Percentiles rank a stretch among this genome's conserved stretches.
phyloP scores from a whole-genome alignment of 1,284 basidiomycete genomes.

The Tylopilus orsonianus region DNA sequence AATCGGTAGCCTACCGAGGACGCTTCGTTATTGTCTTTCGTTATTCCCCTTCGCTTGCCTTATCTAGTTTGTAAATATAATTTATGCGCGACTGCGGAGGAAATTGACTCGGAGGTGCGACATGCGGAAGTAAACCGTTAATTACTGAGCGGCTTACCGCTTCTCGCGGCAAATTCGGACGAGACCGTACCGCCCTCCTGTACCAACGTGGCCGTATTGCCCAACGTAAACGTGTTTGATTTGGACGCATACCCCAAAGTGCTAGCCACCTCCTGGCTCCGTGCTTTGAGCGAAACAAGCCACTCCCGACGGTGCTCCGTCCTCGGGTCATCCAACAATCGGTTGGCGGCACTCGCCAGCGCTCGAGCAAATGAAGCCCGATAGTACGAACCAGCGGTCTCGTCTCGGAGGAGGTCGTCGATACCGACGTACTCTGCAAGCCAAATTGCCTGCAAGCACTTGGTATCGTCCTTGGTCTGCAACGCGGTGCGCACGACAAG shows the following conservation, averaged over 20 bases:
- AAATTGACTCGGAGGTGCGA: neutral
- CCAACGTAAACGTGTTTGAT: conserved; percentile 18
- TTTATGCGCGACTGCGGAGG: conserved; percentile 2
- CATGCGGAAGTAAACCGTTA: conserved; percentile 9
- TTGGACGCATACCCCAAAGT: conserved; percentile 9
- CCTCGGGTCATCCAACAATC: conserved; percentile 21
- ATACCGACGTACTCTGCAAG: conserved; percentile 48
- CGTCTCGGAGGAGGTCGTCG: conserved; percentile 28
- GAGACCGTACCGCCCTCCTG: conserved; percentile 25
- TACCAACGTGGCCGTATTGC: conserved; percentile 10
- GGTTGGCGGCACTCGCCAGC: conserved; percentile 15
- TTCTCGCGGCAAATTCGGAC: conserved; percentile 30
- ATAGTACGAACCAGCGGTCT: conserved; percentile 20
- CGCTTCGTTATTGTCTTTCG: neutral
- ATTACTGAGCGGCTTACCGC: conserved; percentile 28
- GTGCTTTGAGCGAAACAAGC: conserved; percentile 22
- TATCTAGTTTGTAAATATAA: conserved; percentile 17
- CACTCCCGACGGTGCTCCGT: conserved; percentile 16
- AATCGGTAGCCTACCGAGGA: conserved; percentile 9
- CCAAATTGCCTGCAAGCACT: conserved; percentile 58
- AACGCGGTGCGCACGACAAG: conserved; percentile 54
- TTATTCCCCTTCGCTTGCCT: conserved; percentile 5
- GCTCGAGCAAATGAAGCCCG: conserved; percentile 32
- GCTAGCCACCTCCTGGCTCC: conserved; percentile 19
- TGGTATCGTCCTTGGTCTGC: conserved; percentile 44